phyloP scores from a whole-genome alignment of 2,329 filamentous ascomycete species.

The Diaporthe destruens region DNA sequence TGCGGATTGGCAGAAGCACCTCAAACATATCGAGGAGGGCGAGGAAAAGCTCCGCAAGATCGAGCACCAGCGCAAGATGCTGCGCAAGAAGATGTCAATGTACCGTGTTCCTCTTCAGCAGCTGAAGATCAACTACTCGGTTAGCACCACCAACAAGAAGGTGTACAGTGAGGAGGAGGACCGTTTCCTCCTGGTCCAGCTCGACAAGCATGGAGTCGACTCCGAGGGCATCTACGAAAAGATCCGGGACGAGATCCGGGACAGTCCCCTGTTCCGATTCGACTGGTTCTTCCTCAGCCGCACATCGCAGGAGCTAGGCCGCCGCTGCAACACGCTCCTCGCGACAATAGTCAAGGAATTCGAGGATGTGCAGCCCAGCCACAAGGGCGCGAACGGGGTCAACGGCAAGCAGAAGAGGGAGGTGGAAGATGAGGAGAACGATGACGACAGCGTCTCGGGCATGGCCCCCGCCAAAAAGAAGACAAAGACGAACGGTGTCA shows the following conservation, averaged over 20 bases:
- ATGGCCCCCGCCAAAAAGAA: constrained; percentile 94
- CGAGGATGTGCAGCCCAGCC: constrained; percentile 72
- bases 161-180: constrained; percentile 99
- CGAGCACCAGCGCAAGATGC: constrained; percentile 91
- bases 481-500: constrained; percentile 82
- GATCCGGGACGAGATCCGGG: constrained; percentile 96
- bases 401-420: constrained; percentile 82
- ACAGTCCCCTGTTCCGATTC: constrained; percentile 94
- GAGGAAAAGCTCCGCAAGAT: constrained; percentile 91
- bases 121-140: constrained; percentile 98
- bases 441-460: constrained; percentile 83
- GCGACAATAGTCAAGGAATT: constrained; percentile 97
- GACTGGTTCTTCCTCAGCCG: constrained; percentile 99
- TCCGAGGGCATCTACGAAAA: constrained; percentile 90
- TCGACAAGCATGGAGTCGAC: constrained; percentile 93
- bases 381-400: constrained; percentile 66
- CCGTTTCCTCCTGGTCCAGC: constrained; percentile 90
- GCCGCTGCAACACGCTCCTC: constrained; percentile 92
- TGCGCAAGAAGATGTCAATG: constrained; percentile 94
- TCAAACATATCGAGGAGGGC: constrained; percentile 90
- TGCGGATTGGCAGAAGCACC: constrained; percentile 87
- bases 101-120: constrained; percentile 98
- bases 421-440: constrained; percentile 83
- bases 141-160: constrained; percentile 99
- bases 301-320: constrained; percentile 91